Evolutionary conservation across 73 alveolate species (phyloP).

Genomic region (Durusdinium trenchii): DNA sequence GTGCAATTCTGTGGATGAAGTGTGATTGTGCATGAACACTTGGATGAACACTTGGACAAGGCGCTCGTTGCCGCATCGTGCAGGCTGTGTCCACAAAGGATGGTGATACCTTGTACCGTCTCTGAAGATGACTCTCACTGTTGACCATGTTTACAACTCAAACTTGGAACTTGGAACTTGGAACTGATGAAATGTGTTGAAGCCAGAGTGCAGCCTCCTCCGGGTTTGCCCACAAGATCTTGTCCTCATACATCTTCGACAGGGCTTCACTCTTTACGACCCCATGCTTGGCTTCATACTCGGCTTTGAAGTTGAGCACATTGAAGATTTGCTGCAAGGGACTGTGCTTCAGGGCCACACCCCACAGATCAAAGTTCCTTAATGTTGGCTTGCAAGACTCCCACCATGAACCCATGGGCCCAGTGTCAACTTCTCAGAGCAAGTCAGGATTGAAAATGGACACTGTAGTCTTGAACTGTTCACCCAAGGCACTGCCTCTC

Average conservation of each 20-base stretch:
- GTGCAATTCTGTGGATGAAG: not conserved
- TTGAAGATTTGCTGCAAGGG: not conserved
- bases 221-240: not conserved
- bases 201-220: not conserved
- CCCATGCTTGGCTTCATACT: constrained; percentile 5
- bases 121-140: not conserved
- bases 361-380: not conserved
- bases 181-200: not conserved
- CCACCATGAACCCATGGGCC: no score
- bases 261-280: not conserved
- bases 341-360: not conserved
- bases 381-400: no score
- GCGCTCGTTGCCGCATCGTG: not conserved
- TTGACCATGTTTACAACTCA: no score
- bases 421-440: no score
- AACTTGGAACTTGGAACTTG: not conserved
- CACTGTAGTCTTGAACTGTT: not conserved
- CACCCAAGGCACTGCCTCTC: not conserved
- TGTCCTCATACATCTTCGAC: not conserved
- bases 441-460: not conserved
- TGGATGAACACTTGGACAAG: not conserved
- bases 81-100: constrained; percentile 51
- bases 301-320: not conserved
- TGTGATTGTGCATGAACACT: not conserved
- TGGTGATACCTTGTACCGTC: not conserved